Evolutionary conservation across 1,284 basidiomycete species (phyloP).

Genomic region (Grifola frondosa): DNA sequence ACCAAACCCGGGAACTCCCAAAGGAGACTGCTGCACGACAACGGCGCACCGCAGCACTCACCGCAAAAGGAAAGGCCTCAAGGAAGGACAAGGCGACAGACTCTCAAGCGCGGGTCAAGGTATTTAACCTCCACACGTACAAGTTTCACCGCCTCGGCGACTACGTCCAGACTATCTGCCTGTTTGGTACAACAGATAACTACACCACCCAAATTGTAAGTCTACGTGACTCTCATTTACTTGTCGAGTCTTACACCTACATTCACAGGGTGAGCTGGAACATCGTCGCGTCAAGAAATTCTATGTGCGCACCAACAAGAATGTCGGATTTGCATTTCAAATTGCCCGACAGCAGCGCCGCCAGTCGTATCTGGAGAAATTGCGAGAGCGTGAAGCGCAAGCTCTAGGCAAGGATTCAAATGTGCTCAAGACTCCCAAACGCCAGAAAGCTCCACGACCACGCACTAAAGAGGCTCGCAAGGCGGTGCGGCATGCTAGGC

Average conservation of each 20-base stretch:
- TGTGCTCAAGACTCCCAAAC: no score
- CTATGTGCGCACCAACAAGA: slow-evolving; percentile 35
- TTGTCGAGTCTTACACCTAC: neutral
- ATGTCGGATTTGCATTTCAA: neutral
- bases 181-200: slow-evolving; percentile 36
- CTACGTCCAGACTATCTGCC: slow-evolving; percentile 29
- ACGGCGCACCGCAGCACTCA: neutral
- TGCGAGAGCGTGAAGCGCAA: neutral
- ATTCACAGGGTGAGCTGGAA: slow-evolving; percentile 31
- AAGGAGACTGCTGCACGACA: slow-evolving; percentile 9
- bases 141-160: slow-evolving; percentile 37
- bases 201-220: slow-evolving; percentile 35
- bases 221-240: neutral
- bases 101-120: neutral
- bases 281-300: slow-evolving; percentile 33
- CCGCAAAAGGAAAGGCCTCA: neutral
- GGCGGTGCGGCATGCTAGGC: no score
- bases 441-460: no score
- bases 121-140: slow-evolving; percentile 28
- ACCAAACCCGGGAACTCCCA: slow-evolving; percentile 20
- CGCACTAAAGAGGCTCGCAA: no score
- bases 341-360: neutral
- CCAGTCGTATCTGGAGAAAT: neutral
- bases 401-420: no score
- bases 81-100: neutral